Evolutionary conservation across 208 protist species (phyloP).

Genomic region (Leishmania martiniquensis): DNA sequence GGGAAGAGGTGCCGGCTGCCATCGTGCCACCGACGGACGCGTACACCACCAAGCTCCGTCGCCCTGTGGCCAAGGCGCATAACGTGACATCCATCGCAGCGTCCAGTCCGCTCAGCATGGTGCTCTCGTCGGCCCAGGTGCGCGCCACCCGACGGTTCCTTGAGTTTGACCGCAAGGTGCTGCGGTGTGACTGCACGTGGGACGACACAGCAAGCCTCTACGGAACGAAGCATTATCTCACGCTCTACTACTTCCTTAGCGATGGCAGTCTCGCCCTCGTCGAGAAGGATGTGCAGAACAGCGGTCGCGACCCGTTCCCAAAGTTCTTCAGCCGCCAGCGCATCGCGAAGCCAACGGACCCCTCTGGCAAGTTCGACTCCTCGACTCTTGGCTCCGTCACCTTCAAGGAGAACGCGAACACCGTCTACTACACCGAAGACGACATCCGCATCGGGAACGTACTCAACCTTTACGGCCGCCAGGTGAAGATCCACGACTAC

Average conservation of each 20-base stretch:
- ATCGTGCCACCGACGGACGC: conserved; percentile 70
- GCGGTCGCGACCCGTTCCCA: conserved; percentile 96
- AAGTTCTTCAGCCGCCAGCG: conserved; percentile 95
- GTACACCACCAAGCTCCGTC: conserved; percentile 56
- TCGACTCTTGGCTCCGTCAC: conserved; percentile 94
- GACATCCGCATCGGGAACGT: conserved; percentile 94
- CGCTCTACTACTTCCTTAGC: conserved; percentile 97
- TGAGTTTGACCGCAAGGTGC: conserved; percentile 95
- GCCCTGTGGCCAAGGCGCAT: conserved; percentile 62
- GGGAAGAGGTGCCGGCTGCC: conserved; percentile 53
- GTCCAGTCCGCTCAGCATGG: conserved; percentile 64
- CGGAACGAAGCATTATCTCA: conserved; percentile 91
- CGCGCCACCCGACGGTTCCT: conserved; percentile 93
- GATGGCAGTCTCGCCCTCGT: conserved; percentile 96
- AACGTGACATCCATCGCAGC: conserved; percentile 83
- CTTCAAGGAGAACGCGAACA: conserved; percentile 87
- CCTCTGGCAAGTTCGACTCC: conserved; percentile 64
- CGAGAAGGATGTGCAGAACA: conserved; percentile 95
- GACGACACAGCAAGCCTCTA: conserved; percentile 91
- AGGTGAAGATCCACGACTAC: conserved; percentile 93
- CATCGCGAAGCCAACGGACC: conserved; percentile 72
- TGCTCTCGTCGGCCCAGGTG: conserved; percentile 86
- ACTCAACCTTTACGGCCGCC: conserved; percentile 89
- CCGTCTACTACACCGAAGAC: conserved; percentile 95
- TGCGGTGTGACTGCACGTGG: conserved; percentile 97